Base-by-base conservation (phyloP, 2,329 filamentous ascomycete species). In the Phaeosphaeriaceae sp. region DNA sequence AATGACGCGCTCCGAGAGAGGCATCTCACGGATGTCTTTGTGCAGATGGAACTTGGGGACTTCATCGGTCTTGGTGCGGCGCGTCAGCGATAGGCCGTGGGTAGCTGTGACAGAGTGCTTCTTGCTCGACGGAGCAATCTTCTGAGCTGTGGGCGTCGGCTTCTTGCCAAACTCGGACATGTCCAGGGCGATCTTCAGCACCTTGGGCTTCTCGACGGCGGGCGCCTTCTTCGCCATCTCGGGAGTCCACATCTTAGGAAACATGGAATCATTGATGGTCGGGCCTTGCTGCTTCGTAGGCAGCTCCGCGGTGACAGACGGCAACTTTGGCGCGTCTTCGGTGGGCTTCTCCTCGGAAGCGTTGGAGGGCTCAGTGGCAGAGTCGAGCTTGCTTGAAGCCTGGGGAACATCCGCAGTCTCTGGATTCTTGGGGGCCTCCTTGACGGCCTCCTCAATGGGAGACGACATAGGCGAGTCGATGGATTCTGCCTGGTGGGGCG, bases 1-100 rank as follows among this genome's bases (percentile, higher is more conserved):
- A 3, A 64, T 22, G 1, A 53, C 19, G 26, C 72, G 73, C 58
- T 74, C 49, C 3, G 53, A 60, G 5, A 54, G 58, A 1, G 60
- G 5, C 62, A 74, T 70, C 1, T 62, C 63, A 7, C 73, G 72
- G 13, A 76, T 55, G 28, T 55, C 53, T n/a, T 44, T 67, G 21
- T 67, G 61, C 8, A 54, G 30, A 0, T 66, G 42, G 32, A 73
- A 59, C 1, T 49, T 26, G 0, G 68, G 68, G 8, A 62, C 54
- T 2, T 48, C 32, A 9, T 55, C 54, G 1, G 56, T 60, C 52
- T 63, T 64, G 1, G 35, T 7, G 17, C 48, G 58, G 17, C 48
- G 46, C 28, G 54, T 56, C 2, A 28, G 9, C 0, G 55, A 47
- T 1, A 24, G 40, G 3, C 48, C 30, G 3, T n/a, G 26, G 0